Evolutionary conservation across 352 stramenopile species (phyloP).

Genomic region (Pythium chondricola): DNA sequence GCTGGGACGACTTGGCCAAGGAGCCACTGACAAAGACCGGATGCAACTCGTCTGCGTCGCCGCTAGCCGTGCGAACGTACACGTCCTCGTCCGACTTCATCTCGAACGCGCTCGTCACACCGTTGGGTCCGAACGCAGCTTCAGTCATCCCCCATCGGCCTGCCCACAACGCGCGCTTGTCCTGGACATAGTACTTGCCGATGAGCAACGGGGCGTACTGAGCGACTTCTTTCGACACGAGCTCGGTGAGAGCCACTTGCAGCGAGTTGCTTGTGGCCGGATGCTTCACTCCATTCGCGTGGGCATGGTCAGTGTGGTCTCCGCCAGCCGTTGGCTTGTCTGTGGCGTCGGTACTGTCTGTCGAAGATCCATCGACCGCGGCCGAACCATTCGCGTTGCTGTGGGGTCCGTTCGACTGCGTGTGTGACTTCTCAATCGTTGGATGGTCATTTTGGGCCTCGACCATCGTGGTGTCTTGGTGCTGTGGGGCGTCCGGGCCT

Average conservation of each 20-base stretch:
- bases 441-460: conserved; percentile 8
- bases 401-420: neutral
- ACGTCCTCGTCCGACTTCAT: conserved; percentile 86
- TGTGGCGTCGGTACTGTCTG: neutral
- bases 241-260: conserved; percentile 12
- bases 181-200: conserved; percentile 81
- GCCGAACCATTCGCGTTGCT: neutral
- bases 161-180: conserved; percentile 74
- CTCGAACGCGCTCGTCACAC: conserved; percentile 76
- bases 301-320: neutral
- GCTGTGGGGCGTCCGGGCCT: too few relatives aligned
- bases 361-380: neutral
- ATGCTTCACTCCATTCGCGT: neutral
- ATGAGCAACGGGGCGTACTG: conserved; percentile 70
- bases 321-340: neutral
- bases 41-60: conserved; percentile 31
- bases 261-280: neutral
- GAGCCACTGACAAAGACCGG: conserved; percentile 37
- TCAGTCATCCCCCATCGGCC: conserved; percentile 84
- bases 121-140: conserved; percentile 63
- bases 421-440: neutral
- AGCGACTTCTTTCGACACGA: conserved; percentile 48
- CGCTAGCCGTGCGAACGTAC: conserved; percentile 37
- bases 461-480: conserved; percentile 7
- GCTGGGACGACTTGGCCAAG: conserved; percentile 46